A percentile compares a stretch with the other conserved stretches of the same genome.
phyloP scores from a whole-genome alignment of 352 stramenopile genomes.

The Phytophthora brassicae region DNA sequence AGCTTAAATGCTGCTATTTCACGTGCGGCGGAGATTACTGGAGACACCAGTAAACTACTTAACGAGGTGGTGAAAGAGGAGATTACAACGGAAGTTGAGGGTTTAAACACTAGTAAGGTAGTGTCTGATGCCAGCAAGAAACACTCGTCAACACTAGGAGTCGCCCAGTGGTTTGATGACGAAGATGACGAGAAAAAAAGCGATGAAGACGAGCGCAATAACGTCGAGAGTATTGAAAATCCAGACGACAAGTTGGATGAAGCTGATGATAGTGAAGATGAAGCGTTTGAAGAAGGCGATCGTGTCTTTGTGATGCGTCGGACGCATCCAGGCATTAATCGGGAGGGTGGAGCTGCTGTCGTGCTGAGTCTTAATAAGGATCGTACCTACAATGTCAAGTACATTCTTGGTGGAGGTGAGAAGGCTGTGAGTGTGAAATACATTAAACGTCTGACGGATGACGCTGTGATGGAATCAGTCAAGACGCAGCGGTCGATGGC shows the following conservation, averaged over 20 bases:
- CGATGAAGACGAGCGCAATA: slow-evolving; percentile 6
- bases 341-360: slow-evolving; percentile 60
- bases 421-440: slow-evolving; percentile 64
- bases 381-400: slow-evolving; percentile 83
- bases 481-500: slow-evolving; percentile 40
- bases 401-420: slow-evolving; percentile 76
- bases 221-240: slow-evolving; percentile 5
- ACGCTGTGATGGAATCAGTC: slow-evolving; percentile 74
- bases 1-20: slow-evolving; percentile 28
- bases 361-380: slow-evolving; percentile 60
- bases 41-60: background rate
- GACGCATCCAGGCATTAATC: slow-evolving; percentile 81
- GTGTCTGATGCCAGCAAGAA: background rate
- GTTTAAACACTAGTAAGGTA: background rate
- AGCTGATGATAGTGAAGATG: slow-evolving; percentile 44
- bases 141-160: slow-evolving; percentile 3
- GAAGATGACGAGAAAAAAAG: slow-evolving; percentile 27
- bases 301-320: slow-evolving; percentile 75
- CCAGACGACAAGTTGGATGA: slow-evolving; percentile 6
- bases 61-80: slow-evolving; percentile 33
- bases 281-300: slow-evolving; percentile 55
- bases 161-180: slow-evolving; percentile 45
- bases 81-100: slow-evolving; percentile 1
- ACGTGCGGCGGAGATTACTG: slow-evolving; percentile 2
- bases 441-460: slow-evolving; percentile 68